Conservation (phyloP, 108 stramenopile species). For the Aurantiochytrium sp. region DNA sequence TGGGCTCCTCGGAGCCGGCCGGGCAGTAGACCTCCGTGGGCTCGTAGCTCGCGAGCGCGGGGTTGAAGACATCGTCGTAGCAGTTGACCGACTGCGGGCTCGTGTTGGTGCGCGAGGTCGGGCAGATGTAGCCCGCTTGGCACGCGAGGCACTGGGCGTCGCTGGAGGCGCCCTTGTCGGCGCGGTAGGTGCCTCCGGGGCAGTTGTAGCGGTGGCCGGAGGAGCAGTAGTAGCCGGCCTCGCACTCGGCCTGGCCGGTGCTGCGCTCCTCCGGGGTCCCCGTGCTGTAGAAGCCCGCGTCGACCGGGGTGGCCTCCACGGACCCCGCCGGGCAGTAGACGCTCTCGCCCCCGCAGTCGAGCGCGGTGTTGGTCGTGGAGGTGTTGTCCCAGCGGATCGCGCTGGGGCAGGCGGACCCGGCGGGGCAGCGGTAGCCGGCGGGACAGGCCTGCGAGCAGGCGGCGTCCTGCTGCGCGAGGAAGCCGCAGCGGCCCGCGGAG, state of each 20-base stretch:
- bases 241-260: background rate
- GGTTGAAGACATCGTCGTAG: background rate
- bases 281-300: constrained; percentile 26
- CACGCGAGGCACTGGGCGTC: background rate
- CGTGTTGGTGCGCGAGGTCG: background rate
- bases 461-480: background rate
- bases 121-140: background rate
- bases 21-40: background rate
- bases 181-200: background rate
- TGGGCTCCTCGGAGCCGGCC: background rate
- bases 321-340: background rate
- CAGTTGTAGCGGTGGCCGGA: background rate
- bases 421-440: background rate
- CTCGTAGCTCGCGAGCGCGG: background rate
- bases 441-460: background rate
- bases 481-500: background rate
- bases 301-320: background rate
- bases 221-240: background rate
- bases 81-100: background rate
- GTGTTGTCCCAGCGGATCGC: background rate
- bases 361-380: background rate
- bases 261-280: background rate
- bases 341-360: background rate
- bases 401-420: background rate
- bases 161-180: background rate